phyloP scores from a whole-genome alignment of 768 basidiomycete genomes.

The Lanmaoa pseudosensibilis region DNA sequence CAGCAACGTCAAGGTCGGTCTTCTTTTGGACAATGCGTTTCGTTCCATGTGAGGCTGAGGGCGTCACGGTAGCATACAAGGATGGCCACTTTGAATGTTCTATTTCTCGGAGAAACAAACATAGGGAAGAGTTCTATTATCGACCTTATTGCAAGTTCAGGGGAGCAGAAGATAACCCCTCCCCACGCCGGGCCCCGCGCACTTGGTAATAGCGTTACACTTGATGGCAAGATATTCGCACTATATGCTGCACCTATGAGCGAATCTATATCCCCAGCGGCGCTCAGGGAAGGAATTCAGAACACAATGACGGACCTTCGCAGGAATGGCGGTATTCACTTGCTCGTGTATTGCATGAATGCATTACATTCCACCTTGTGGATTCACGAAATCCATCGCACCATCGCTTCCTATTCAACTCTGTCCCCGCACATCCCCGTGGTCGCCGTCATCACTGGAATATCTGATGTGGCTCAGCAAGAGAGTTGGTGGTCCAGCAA shows the following conservation, averaged over 20 bases:
- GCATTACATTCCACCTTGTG: constrained; percentile 9
- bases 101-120: constrained; percentile 25
- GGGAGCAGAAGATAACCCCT: not conserved
- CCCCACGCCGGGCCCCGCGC: not conserved
- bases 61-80: constrained; percentile 4
- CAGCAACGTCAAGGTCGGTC: constrained; percentile 13
- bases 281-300: constrained; percentile 3
- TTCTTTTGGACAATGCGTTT: not conserved
- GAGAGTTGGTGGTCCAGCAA: constrained; percentile 24
- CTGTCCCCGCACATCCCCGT: constrained; percentile 2
- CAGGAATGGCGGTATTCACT: constrained; percentile 15
- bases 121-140: constrained; percentile 19
- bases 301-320: constrained; percentile 10
- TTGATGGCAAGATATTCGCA: constrained; percentile 17
- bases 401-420: constrained; percentile 3
- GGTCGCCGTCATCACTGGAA: constrained; percentile 21
- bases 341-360: constrained; percentile 25
- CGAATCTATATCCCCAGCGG: not conserved
- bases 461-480: constrained; percentile 4
- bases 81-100: constrained; percentile 12
- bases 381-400: constrained; percentile 14
- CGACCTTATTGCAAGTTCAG: constrained; percentile 17
- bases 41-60: constrained; percentile 5
- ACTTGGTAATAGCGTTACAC: constrained; percentile 5
- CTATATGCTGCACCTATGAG: constrained; percentile 7